phyloP scores from a whole-genome alignment of 1,284 basidiomycete genomes.

The Ustilago hordei region DNA sequence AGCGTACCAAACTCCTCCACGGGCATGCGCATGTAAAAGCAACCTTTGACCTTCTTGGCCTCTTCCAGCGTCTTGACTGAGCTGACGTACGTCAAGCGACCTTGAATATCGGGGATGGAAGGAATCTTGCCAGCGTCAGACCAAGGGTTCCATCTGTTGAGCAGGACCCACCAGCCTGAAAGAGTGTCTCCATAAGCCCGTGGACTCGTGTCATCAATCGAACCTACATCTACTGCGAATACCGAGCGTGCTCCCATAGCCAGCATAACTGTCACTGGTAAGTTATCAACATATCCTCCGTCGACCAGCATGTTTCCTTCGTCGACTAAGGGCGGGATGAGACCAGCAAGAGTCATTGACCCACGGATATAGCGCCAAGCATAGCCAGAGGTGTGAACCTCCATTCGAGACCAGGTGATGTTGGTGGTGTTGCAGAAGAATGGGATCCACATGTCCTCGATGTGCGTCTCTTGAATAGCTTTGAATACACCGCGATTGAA shows the following conservation, averaged over 20 bases:
- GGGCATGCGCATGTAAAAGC: slow-evolving; percentile 94
- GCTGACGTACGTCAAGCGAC: slow-evolving; percentile 94
- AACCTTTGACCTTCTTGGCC: slow-evolving; percentile 87
- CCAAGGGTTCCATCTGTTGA: slow-evolving; percentile 80
- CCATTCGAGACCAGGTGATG: slow-evolving; percentile 95
- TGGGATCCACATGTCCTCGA: slow-evolving; percentile 99
- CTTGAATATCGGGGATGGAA: slow-evolving; percentile 95
- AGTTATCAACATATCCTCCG: slow-evolving; percentile 58
- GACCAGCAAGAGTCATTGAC: slow-evolving; percentile 95
- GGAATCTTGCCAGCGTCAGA: slow-evolving; percentile 82
- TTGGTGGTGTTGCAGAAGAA: slow-evolving; percentile 99
- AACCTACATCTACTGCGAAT: slow-evolving; percentile 95
- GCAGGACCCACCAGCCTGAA: slow-evolving; percentile 94
- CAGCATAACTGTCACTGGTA: slow-evolving; percentile 87
- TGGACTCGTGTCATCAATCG: slow-evolving; percentile 94
- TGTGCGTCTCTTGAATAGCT: slow-evolving; percentile 70
- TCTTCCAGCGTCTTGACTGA: slow-evolving; percentile 94
- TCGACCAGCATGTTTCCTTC: slow-evolving; percentile 78
- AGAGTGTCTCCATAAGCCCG: slow-evolving; percentile 94
- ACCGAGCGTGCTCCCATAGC: slow-evolving; percentile 89
- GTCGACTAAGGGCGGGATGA: slow-evolving; percentile 93
- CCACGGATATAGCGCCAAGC: slow-evolving; percentile 78
- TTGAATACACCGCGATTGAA: slow-evolving; percentile 57
- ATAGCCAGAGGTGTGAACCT: slow-evolving; percentile 95
- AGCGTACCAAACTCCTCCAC: slow-evolving; percentile 73